Evolutionary conservation across 2,329 filamentous ascomycete species (phyloP).

Genomic region (Chrysosphaeria jannelii): DNA sequence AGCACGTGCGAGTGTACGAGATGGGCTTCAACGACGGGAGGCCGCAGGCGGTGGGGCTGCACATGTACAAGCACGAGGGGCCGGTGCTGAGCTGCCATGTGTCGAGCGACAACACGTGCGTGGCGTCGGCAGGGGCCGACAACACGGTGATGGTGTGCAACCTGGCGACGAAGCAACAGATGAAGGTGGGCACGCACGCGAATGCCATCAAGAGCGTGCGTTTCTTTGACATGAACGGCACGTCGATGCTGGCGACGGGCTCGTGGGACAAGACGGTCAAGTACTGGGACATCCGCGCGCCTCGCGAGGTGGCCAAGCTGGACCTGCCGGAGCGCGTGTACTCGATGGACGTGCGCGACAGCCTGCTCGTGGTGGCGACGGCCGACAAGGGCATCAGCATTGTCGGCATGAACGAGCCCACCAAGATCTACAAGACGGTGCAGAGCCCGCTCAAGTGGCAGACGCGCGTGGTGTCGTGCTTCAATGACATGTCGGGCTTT

Average conservation of each 20-base stretch:
- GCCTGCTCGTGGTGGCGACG: conserved; percentile 71
- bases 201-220: conserved; percentile 49
- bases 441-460: conserved; percentile 97
- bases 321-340: conserved; percentile 55
- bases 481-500: conserved; percentile 70
- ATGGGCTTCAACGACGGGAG: conserved; percentile 37
- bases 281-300: conserved; percentile 55
- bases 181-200: conserved; percentile 61
- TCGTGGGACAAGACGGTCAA: conserved; percentile 79
- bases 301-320: conserved; percentile 32
- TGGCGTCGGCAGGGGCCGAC: conserved; percentile 69
- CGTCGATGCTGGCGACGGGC: conserved; percentile 65
- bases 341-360: conserved; percentile 68
- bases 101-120: conserved; percentile 81
- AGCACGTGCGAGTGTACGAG: conserved; percentile 92
- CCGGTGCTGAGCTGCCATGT: conserved; percentile 68
- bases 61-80: conserved; percentile 57
- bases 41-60: conserved; percentile 63
- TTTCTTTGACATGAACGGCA: conserved; percentile 44
- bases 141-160: conserved; percentile 78
- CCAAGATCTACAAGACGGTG: conserved; percentile 82
- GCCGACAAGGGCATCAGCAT: conserved; percentile 93
- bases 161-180: conserved; percentile 32
- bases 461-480: conserved; percentile 83
- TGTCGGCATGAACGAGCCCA: conserved; percentile 64